A percentile compares a stretch with the other conserved stretches of the same genome.
These are phyloP conservation scores for Nakazawaea ernobii DNA, from an alignment of 805 yeast species.

Conservation along the genomic window DNA sequence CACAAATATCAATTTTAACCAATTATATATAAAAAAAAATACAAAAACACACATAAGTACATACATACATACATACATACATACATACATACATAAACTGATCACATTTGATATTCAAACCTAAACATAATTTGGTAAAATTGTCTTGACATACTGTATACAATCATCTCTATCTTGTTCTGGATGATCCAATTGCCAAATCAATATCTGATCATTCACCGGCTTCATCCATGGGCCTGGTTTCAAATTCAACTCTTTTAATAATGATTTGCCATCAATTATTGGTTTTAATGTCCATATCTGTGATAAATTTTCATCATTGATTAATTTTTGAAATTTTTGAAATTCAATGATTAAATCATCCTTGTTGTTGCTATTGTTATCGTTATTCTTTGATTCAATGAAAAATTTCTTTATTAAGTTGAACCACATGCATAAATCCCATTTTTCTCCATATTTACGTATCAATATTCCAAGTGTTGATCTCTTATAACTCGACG, in stretches of 20 bases:
- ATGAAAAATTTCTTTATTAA: constrained; percentile 17
- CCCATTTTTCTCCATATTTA: constrained; percentile 47
- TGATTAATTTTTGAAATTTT: constrained; percentile 24
- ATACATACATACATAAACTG: too few relatives aligned
- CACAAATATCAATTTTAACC: too few relatives aligned
- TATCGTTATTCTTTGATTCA: too few relatives aligned
- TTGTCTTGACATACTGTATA: constrained; percentile 30
- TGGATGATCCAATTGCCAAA: constrained; percentile 81
- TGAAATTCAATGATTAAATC: constrained; percentile 11
- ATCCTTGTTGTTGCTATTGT: too few relatives aligned
- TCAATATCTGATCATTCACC: constrained; percentile 47
- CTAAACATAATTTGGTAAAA: constrained; percentile 3
- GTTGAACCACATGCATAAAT: constrained; percentile 32
- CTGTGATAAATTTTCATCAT: constrained; percentile 5
- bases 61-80: too few relatives aligned
- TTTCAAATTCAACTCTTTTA: constrained; percentile 43
- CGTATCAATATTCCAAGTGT: constrained; percentile 57
- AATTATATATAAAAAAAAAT: too few relatives aligned
- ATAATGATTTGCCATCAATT: constrained; percentile 70
- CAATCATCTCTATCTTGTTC: constrained; percentile 47
- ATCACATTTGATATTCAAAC: too few relatives aligned
- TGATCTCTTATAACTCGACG: constrained; percentile 34
- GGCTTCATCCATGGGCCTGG: constrained; percentile 86
- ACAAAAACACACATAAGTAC: too few relatives aligned
- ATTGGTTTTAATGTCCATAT: constrained; percentile 45